These are phyloP conservation scores for Ophiocordyceps polyrhachis-furcata DNA, from an alignment of 2,329 filamentous ascomycete species.

Conservation along the genomic window DNA sequence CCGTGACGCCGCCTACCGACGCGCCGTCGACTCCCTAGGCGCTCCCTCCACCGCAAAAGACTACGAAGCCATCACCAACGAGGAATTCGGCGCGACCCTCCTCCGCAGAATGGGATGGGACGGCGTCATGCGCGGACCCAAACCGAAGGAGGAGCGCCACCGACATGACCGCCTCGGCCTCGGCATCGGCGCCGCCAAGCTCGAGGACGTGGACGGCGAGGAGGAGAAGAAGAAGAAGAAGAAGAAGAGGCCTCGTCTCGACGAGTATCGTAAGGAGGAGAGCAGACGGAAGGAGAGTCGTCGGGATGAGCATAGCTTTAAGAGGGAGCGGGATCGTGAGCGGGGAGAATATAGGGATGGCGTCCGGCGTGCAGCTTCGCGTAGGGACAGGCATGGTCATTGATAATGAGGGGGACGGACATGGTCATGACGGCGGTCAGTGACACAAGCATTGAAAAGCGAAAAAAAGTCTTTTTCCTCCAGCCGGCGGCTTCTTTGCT, in stretches of 20 bases:
- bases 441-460: background rate
- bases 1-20: constrained; percentile 48
- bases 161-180: constrained; percentile 72
- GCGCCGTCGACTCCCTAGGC: constrained; percentile 53
- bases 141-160: constrained; percentile 44
- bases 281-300: constrained; percentile 24
- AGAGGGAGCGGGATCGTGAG: constrained; percentile 25
- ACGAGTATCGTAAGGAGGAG: constrained; percentile 29
- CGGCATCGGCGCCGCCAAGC: constrained; percentile 74
- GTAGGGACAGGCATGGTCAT: constrained; percentile 12
- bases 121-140: constrained; percentile 35
- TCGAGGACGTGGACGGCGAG: constrained; percentile 66
- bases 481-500: too few relatives aligned
- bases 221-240: constrained; percentile 30
- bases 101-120: constrained; percentile 95
- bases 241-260: constrained; percentile 25
- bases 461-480: background rate
- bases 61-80: constrained; percentile 77
- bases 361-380: constrained; percentile 15
- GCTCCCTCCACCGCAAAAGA: constrained; percentile 62
- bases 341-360: constrained; percentile 19
- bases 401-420: background rate
- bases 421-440: too few relatives aligned
- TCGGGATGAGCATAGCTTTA: constrained; percentile 26
- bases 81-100: constrained; percentile 83